Evolutionary conservation across 805 yeast species (phyloP), one percentile per base, ranked within the genome.

Genomic region (Candida palmyrensis): DNA sequence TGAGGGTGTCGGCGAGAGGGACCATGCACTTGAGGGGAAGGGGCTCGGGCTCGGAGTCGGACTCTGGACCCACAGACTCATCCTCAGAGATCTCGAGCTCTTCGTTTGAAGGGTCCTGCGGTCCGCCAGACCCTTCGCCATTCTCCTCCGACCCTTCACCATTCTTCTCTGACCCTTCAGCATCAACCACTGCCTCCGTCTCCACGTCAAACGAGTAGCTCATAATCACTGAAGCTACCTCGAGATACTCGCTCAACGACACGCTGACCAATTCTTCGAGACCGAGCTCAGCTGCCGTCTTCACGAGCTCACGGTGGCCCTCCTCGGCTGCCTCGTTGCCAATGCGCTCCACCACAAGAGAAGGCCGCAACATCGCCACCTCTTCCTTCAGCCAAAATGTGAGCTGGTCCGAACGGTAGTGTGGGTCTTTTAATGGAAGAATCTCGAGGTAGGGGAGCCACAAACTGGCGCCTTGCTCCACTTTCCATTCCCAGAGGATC

Each of bases 121-220:
- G 19, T 18, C 36, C 36, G 12, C 22, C 18, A n/a, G 20, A 16
- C 9, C 56, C n/a, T 23, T 52, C 65, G 15, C 51, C 67, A 1
- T 49, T 59, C 4, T 50, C 59, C 1, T 47, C 48, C 2, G 20
- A 16, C 9, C 56, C n/a, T 23, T 52, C 65, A 15, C 51, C 67
- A 1, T 49, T 59, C 4, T 50, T 59, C 1, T 47, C 48, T n/a
- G n/a, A n/a, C n/a, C n/a, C n/a, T n/a, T n/a, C n/a, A n/a, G n/a
- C n/a, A n/a, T n/a, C n/a, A n/a, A 40, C 44, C 1, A 48, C 42
- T 22, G 51, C 55, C 13, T 57, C 47, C 36, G 55, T 47, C 41
- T 75, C 82, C 10, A 86, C 83, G 53, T 92, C 98, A 57, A 92
- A 90, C 0, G 95, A 84, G 48, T 90, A 90, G 1, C 96, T 74